Evolutionary conservation across 805 yeast species (phyloP), one percentile per base, ranked within the genome.

Genomic region (Pichia occidentalis): DNA sequence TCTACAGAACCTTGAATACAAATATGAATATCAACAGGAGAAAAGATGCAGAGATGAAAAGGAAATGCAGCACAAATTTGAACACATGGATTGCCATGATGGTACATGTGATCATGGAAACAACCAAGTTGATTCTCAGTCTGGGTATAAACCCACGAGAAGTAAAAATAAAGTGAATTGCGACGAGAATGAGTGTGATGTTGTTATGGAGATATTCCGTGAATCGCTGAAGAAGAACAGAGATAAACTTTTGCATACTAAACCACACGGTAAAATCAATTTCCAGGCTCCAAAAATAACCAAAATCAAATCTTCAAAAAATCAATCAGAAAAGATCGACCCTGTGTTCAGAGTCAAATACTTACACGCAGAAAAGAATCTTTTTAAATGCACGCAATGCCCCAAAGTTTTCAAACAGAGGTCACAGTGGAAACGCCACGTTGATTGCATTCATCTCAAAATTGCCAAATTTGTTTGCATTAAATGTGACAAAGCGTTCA

Each of bases 371-470:
- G 37, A 39, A 24, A 39, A 39, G 7, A 36, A 32, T 33, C 18
- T 33, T 14, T 69, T 70, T 34, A 37, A 39, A 13, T 44, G 53
- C 42, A 45, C 47, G 7, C 49, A 54, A 9, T 70, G 74, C 44
- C 44, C 50, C 1, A 68, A 66, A 47, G 50, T 52, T 4, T 80
- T 80, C 57, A 73, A 71, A 46, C 67, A 85, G 44, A 75, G 75
- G 48, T 85, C 80, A 43, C 85, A 79, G 53, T 61, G 78, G 51
- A 77, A 76, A 53, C 60, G 87, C 39, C 87, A 80, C 52, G 68
- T 75, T 53, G 61, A 84, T 41, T 75, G 82, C 17, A 76, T 79
- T 46, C 87, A 80, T 53, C 69, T 57, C 24, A 54, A 54, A 18
- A 79, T 20, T 59, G 70, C 44, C 71, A 73, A 48, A 65, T 79